Percentiles rank a stretch among this genome's conserved stretches.
Conservation (phyloP, 805 yeast species). For the Starmerella gropengiesseri region DNA sequence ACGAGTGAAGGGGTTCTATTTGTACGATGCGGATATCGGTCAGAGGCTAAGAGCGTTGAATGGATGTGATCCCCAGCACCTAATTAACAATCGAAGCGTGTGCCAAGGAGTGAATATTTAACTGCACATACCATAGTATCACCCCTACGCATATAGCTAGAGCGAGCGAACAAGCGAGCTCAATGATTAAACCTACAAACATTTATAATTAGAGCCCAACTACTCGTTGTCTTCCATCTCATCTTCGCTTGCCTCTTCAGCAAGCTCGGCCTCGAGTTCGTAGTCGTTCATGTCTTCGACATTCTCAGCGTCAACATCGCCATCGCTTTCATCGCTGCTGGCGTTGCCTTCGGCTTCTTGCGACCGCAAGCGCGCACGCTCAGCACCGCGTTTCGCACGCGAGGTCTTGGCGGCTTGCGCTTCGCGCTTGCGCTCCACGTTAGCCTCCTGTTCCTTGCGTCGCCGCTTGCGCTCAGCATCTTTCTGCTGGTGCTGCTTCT, state of each 20-base stretch:
- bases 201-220: too few species aligned
- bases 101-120: too few species aligned
- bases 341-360: slow-evolving; percentile 14
- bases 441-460: slow-evolving; percentile 65
- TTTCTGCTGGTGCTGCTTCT: slow-evolving; percentile 53
- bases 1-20: slow-evolving; percentile 1
- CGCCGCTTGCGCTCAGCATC: slow-evolving; percentile 57
- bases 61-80: too few species aligned
- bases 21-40: background rate
- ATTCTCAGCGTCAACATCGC: slow-evolving; percentile 27
- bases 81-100: too few species aligned
- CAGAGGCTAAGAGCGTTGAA: background rate
- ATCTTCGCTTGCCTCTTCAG: slow-evolving; percentile 5
- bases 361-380: slow-evolving; percentile 25
- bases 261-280: slow-evolving; percentile 28
- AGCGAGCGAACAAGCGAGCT: too few species aligned
- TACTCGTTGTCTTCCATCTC: background rate
- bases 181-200: too few species aligned
- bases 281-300: slow-evolving; percentile 34
- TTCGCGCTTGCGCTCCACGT: slow-evolving; percentile 60
- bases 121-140: background rate
- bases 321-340: slow-evolving; percentile 24
- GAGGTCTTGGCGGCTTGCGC: slow-evolving; percentile 63
- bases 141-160: too few species aligned
- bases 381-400: slow-evolving; percentile 48